These are phyloP conservation scores for Mycena alexandri DNA, from an alignment of 768 basidiomycete species.

Conservation along the genomic window DNA sequence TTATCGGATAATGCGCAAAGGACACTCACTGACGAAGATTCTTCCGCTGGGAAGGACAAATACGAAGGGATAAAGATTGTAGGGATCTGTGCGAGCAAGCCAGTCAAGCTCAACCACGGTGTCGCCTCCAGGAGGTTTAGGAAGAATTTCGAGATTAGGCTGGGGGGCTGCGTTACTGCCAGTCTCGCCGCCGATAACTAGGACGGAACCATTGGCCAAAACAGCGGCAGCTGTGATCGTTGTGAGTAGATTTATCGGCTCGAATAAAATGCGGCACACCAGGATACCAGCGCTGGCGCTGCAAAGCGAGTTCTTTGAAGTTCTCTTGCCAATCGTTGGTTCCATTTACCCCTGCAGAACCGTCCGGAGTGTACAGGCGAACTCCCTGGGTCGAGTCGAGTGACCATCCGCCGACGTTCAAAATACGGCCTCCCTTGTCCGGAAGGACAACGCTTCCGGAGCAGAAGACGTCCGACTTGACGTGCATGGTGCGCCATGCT, in stretches of 20 bases:
- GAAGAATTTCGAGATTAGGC: slow-evolving; percentile 80
- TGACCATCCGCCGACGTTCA: slow-evolving; percentile 81
- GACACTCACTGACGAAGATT: slow-evolving; percentile 74
- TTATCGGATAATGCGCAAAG: background rate
- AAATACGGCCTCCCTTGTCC: slow-evolving; percentile 75
- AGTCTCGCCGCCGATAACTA: slow-evolving; percentile 69
- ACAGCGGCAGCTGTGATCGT: slow-evolving; percentile 75
- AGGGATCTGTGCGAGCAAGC: slow-evolving; percentile 79
- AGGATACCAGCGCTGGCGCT: slow-evolving; percentile 49
- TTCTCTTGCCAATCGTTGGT: slow-evolving; percentile 89
- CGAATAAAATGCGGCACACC: slow-evolving; percentile 47
- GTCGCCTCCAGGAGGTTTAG: slow-evolving; percentile 71
- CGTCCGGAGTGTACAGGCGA: slow-evolving; percentile 79
- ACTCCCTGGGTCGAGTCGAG: slow-evolving; percentile 79
- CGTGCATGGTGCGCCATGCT: slow-evolving; percentile 81
- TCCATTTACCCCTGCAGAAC: slow-evolving; percentile 73
- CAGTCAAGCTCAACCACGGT: slow-evolving; percentile 75
- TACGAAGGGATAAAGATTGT: slow-evolving; percentile 86
- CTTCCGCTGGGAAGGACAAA: slow-evolving; percentile 76
- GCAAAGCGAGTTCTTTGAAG: slow-evolving; percentile 64
- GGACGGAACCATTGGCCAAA: slow-evolving; percentile 77
- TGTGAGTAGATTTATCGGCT: background rate
- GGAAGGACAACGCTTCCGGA: slow-evolving; percentile 80
- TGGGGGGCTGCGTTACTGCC: slow-evolving; percentile 77
- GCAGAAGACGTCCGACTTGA: slow-evolving; percentile 86